Conservation (phyloP, 73 alveolate genomes). For the Breviolum minutum region DNA sequence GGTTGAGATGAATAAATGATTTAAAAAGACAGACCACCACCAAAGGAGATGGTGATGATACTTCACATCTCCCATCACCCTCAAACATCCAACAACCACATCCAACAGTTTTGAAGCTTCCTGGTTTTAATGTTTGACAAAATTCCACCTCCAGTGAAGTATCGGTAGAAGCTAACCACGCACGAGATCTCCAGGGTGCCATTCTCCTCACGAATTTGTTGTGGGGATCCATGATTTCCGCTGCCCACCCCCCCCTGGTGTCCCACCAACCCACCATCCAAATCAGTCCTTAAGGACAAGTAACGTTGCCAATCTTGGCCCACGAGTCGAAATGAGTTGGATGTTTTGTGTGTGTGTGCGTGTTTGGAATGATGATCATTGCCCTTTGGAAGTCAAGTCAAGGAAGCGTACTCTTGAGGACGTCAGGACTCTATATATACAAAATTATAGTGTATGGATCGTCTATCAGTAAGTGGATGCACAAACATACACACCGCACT, state of each 20-base stretch:
- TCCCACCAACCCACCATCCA: neutral
- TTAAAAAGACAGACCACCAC: too few species aligned
- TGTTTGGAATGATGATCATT: too few species aligned
- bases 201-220: conserved; percentile 1
- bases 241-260: too few species aligned
- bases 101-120: neutral
- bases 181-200: conserved; percentile 26
- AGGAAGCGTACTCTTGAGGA: too few species aligned
- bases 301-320: conserved; percentile 35
- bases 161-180: conserved; percentile 13
- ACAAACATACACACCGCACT: too few species aligned
- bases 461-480: too few species aligned
- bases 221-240: neutral
- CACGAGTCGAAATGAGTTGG: neutral
- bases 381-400: too few species aligned
- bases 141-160: neutral
- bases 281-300: neutral
- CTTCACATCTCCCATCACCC: too few species aligned
- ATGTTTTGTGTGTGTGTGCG: neutral
- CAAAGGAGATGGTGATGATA: too few species aligned
- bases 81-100: neutral
- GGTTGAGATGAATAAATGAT: too few species aligned
- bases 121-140: neutral
- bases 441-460: too few species aligned
- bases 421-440: too few species aligned